Conservation (phyloP, 441 rosid species). For the Eugenia klotzschiana region DNA sequence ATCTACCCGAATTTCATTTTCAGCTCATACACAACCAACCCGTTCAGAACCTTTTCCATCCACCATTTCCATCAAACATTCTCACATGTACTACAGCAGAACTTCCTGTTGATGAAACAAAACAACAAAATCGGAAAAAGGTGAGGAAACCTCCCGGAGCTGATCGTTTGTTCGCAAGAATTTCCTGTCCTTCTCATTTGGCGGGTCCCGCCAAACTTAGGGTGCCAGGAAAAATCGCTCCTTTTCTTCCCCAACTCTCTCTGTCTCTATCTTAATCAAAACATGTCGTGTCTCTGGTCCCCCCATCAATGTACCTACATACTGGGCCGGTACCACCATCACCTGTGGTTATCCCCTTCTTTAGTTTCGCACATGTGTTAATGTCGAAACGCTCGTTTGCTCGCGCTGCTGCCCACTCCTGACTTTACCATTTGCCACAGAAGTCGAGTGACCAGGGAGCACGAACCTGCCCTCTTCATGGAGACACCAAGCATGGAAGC, state of each 20-base stretch:
- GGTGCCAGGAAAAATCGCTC: neutral
- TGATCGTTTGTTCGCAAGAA: neutral
- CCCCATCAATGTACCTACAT: no score
- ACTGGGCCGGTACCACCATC: neutral
- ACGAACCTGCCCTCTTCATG: neutral
- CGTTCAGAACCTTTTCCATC: neutral
- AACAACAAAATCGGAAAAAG: neutral
- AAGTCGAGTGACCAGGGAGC: neutral
- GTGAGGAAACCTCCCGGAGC: neutral
- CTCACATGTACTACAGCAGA: neutral
- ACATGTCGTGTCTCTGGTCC: neutral
- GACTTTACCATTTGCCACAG: neutral
- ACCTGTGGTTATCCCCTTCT: neutral
- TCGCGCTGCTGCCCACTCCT: neutral
- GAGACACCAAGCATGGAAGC: slow-evolving; percentile 7
- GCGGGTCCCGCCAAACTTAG: neutral
- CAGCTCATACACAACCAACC: neutral
- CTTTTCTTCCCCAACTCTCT: neutral
- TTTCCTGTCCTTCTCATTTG: neutral
- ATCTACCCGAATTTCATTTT: neutral
- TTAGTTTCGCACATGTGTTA: neutral
- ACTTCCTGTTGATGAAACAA: neutral
- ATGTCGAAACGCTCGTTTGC: neutral
- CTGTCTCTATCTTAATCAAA: neutral
- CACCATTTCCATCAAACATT: neutral